These are phyloP conservation scores for Mycena citricolor DNA, from an alignment of 1,284 basidiomycete genomes.

Conservation along the genomic window DNA sequence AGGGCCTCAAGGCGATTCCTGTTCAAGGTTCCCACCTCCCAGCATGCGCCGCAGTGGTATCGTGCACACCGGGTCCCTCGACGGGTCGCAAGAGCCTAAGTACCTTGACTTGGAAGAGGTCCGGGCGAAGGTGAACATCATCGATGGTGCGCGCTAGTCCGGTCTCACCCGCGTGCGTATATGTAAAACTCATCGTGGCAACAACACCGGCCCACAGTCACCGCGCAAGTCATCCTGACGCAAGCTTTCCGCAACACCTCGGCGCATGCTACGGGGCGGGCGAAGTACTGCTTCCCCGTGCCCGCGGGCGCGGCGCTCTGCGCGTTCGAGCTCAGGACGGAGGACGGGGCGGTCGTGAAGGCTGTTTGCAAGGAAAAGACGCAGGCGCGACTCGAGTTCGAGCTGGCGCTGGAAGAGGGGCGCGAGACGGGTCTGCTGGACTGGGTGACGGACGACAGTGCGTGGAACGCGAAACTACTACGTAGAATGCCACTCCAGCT, in stretches of 20 bases:
- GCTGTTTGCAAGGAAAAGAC: conserved; percentile 52
- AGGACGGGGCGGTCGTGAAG: conserved; percentile 40
- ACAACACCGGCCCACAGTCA: conserved; percentile 35
- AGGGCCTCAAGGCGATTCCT: no score
- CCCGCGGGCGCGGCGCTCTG: conserved; percentile 54
- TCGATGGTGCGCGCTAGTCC: conserved; percentile 45
- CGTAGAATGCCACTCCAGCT: no score
- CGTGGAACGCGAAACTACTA: no score
- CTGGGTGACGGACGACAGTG: conserved; percentile 52
- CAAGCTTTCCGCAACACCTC: conserved; percentile 49
- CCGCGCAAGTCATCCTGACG: conserved; percentile 47
- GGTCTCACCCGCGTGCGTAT: conserved; percentile 41
- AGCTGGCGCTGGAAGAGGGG: conserved; percentile 42
- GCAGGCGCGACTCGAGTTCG: conserved; percentile 43
- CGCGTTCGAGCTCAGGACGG: conserved; percentile 45
- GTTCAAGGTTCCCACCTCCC: conserved; percentile 15
- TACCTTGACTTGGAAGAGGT: conserved; percentile 47
- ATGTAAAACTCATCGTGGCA: conserved; percentile 3
- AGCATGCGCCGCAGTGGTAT: conserved; percentile 35
- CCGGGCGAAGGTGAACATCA: conserved; percentile 38
- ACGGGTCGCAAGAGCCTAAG: conserved; percentile 33
- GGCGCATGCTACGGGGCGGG: conserved; percentile 37
- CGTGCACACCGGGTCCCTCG: conserved; percentile 32
- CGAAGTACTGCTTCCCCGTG: conserved; percentile 60
- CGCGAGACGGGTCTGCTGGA: conserved; percentile 47